Evolutionary conservation across 768 basidiomycete species (phyloP), one percentile per base, ranked within the genome.

Genomic region (Kwoniella sp.): DNA sequence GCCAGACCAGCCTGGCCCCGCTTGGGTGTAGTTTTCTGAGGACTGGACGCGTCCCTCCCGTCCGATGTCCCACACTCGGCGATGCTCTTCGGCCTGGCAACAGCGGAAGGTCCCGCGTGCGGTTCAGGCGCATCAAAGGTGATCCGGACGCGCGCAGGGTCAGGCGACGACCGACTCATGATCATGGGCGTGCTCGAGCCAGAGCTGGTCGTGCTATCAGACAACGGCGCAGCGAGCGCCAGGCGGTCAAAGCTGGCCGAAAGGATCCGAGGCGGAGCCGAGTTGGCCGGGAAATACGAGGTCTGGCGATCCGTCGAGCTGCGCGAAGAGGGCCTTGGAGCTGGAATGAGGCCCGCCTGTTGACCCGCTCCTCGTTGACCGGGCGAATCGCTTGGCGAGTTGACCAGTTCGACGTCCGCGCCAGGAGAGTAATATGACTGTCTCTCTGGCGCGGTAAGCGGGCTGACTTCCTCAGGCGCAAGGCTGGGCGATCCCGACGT

Each of bases 311-410:
- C 42, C 14, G 38, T 32, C 10, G 48, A 39, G 23, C 33, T 37
- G 10, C 46, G 32, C 3, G 46, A 17, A 1, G 39, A 23, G 2
- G 48, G 34, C 33, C 45, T 39, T 5, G 52, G 52, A 11, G 33
- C 37, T 5, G 52, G 52, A 14, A 54, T 54, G 25, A 54, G 20
- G 2, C 52, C 52, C 17, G 20, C 52, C n/a, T n/a, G n/a, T n/a
- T n/a, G n/a, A n/a, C n/a, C n/a, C n/a, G n/a, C n/a, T n/a, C 19
- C 28, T 39, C 5, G 28, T 17, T 14, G 17, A 9, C 6, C 29
- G n/a, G n/a, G 14, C 20, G n/a, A 6, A 12, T 38, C 10, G 39
- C 27, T n/a, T 41, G 50, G 3, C 40, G 10, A 1, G 22, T 41
- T 3, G 56, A 29, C 12, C 52, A 54, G 27, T 50, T 52, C 10